Conservation (phyloP, 2,329 filamentous ascomycete genomes). For the Epichloe sp. region DNA sequence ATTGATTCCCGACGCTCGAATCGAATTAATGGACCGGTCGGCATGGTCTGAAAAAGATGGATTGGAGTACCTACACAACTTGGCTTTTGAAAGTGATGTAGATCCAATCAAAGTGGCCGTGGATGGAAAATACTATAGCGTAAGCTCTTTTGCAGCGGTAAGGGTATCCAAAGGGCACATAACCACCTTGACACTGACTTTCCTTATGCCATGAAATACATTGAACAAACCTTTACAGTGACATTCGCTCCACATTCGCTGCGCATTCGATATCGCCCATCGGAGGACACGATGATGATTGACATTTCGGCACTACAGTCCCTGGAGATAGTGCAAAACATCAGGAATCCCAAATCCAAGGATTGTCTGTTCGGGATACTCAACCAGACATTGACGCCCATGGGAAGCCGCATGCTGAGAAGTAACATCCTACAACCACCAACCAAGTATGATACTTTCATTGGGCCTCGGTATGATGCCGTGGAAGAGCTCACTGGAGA, state of each 20-base stretch:
- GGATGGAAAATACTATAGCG: slow-evolving; percentile 73
- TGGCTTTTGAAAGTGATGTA: slow-evolving; percentile 71
- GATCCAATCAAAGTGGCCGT: slow-evolving; percentile 70
- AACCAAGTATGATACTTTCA: slow-evolving; percentile 50
- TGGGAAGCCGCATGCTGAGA: slow-evolving; percentile 73
- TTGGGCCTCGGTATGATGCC: slow-evolving; percentile 65
- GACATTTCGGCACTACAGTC: slow-evolving; percentile 78
- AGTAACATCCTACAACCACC: slow-evolving; percentile 84
- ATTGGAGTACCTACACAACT: slow-evolving; percentile 60
- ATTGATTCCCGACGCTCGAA: slow-evolving; percentile 18
- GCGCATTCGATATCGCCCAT: slow-evolving; percentile 77
- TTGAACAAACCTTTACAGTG: slow-evolving; percentile 55
- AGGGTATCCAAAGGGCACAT: slow-evolving; percentile 16
- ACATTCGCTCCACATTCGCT: slow-evolving; percentile 28
- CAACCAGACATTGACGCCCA: slow-evolving; percentile 74
- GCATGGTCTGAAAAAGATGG: slow-evolving; percentile 75
- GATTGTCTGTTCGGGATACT: slow-evolving; percentile 75
- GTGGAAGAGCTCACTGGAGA: slow-evolving; percentile 69
- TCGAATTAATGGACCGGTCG: slow-evolving; percentile 51
- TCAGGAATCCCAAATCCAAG: slow-evolving; percentile 63
- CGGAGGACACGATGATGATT: slow-evolving; percentile 91
- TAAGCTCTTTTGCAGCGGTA: slow-evolving; percentile 77
- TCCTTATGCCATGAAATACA: slow-evolving; percentile 61
- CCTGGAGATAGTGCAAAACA: slow-evolving; percentile 81
- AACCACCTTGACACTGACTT: slow-evolving; percentile 7